Conservation (phyloP, 2,329 filamentous ascomycete genomes). For the Albifimbria verrucaria region DNA sequence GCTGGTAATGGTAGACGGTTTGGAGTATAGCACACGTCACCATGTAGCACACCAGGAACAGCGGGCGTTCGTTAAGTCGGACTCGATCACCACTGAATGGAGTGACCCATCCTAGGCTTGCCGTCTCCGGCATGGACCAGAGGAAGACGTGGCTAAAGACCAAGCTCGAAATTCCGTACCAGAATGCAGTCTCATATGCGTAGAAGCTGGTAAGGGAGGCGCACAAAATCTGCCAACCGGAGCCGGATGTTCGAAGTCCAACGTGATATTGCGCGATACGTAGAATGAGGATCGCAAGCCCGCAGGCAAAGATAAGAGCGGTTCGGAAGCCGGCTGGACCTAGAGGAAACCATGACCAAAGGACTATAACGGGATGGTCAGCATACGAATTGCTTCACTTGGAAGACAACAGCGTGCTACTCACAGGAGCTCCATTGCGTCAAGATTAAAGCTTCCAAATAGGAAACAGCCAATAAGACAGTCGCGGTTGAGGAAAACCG, state of each 20-base stretch:
- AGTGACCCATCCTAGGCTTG: slow-evolving; percentile 71
- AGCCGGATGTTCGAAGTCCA: slow-evolving; percentile 67
- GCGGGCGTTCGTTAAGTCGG: slow-evolving; percentile 78
- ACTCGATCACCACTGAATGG: slow-evolving; percentile 68
- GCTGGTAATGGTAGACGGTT: slow-evolving; percentile 64
- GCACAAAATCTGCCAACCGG: slow-evolving; percentile 61
- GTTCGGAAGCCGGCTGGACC: slow-evolving; percentile 73
- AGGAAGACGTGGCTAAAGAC: slow-evolving; percentile 80
- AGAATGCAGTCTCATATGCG: slow-evolving; percentile 67
- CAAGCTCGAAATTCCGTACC: slow-evolving; percentile 75
- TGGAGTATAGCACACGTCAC: slow-evolving; percentile 67
- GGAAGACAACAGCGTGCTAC: slow-evolving; percentile 24
- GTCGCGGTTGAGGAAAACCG: slow-evolving; percentile 78
- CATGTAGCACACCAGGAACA: slow-evolving; percentile 74
- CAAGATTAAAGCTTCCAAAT: slow-evolving; percentile 67
- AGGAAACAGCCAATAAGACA: slow-evolving; percentile 68
- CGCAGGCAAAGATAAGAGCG: slow-evolving; percentile 70
- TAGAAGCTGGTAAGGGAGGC: slow-evolving; percentile 55
- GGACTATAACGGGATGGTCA: slow-evolving; percentile 43
- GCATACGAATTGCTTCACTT: slow-evolving; percentile 3
- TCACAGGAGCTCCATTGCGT: slow-evolving; percentile 67
- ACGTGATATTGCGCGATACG: slow-evolving; percentile 82
- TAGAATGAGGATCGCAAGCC: slow-evolving; percentile 75
- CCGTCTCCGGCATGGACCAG: slow-evolving; percentile 59
- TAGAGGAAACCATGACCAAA: slow-evolving; percentile 86